Percentiles rank a stretch among this genome's conserved stretches.
These are phyloP conservation scores for Lodderomyces metapsilosis DNA, from an alignment of 1,139 yeast species.

Conservation along the genomic window DNA sequence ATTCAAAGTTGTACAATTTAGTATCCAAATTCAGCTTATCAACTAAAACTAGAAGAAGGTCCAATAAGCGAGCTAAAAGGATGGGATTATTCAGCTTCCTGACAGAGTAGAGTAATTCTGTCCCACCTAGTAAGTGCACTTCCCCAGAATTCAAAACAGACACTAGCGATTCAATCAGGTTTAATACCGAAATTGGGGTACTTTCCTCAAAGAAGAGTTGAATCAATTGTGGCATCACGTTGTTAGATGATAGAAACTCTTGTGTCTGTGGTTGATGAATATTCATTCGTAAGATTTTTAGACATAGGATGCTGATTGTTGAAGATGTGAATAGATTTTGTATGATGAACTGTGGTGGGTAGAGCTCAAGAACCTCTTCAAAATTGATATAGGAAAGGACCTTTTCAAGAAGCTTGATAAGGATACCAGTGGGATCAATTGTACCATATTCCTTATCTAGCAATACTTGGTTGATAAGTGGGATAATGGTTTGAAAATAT, in stretches of 20 bases:
- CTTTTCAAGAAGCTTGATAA: conserved; percentile 23
- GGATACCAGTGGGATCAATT: conserved; percentile 22
- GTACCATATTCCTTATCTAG: conserved; percentile 16
- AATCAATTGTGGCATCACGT: conserved; percentile 9
- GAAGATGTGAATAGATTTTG: conserved; percentile 15
- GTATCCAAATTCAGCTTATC: conserved; percentile 10
- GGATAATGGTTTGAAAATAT: conserved; percentile 8
- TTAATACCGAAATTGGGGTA: conserved; percentile 16
- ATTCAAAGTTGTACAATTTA: conserved; percentile 14
- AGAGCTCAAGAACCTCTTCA: conserved; percentile 19
- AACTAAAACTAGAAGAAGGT: conserved; percentile 14
- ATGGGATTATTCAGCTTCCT: conserved; percentile 16
- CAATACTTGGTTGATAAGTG: conserved; percentile 13
- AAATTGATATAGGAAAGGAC: conserved; percentile 21
- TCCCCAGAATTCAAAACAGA: conserved; percentile 8
- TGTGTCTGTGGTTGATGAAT: conserved; percentile 17
- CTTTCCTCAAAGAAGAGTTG: conserved; percentile 9
- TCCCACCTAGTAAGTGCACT: conserved; percentile 11
- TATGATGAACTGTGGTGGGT: conserved; percentile 23
- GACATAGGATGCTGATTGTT: conserved; percentile 17
- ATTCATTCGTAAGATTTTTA: conserved; percentile 21
- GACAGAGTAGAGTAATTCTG: conserved; percentile 6
- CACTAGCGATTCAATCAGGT: conserved; percentile 22
- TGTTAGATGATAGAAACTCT: conserved; percentile 16
- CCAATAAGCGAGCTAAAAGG: conserved; percentile 26